Evolutionary conservation across 768 basidiomycete genomes (phyloP), one percentile per base, ranked within the genome.

Genomic region (Tylopilus felleus): DNA sequence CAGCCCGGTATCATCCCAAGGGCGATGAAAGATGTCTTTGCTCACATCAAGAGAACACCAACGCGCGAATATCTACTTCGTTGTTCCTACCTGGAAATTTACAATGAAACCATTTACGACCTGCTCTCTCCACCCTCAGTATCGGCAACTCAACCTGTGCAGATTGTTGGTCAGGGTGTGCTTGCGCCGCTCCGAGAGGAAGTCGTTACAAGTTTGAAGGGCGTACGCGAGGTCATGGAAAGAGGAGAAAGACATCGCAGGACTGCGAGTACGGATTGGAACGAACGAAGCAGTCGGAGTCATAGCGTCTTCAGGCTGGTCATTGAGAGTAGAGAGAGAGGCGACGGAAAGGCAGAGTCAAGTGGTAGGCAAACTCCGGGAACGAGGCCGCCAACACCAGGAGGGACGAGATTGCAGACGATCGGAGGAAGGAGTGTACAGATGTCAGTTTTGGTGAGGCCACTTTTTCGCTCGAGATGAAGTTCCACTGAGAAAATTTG

Each of bases 241-340:
- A 76, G 92, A 22, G 96, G 96, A 5, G 93, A 97, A 67, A 83
- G 87, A 4, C 86, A 92, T 63, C 76, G 96, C 47, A 77, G 93
- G 56, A 97, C 94, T 4, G 95, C 94, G 1, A 90, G 85, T 61
- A 99, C 97, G n/a, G 96, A 99, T 65, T 99, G 96, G 96, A 99
- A 99, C 66, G 90, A 94, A 63, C 75, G 96, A 54, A 94, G 91
- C 74, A 93, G 91, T 66, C 79, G 96, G 31, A 94, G 92, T 74
- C 96, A 98, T 68, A 91, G 89, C 59, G 90, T 98, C 1, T 97
- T 98, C 70, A 77, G 94, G 28, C 80, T 98, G 27, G 95, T 98
- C 0, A 85, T 96, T 47, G 93, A 97, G 70, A 92, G 90, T 61
- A 75, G 91, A 49, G 90, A 86, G 64, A 74, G 85, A 51, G 83